A percentile compares a stretch with the other conserved stretches of the same genome.
These are phyloP conservation scores for Emmonsiellopsis sp. DNA, from an alignment of 2,329 filamentous ascomycete species.

Conservation along the genomic window DNA sequence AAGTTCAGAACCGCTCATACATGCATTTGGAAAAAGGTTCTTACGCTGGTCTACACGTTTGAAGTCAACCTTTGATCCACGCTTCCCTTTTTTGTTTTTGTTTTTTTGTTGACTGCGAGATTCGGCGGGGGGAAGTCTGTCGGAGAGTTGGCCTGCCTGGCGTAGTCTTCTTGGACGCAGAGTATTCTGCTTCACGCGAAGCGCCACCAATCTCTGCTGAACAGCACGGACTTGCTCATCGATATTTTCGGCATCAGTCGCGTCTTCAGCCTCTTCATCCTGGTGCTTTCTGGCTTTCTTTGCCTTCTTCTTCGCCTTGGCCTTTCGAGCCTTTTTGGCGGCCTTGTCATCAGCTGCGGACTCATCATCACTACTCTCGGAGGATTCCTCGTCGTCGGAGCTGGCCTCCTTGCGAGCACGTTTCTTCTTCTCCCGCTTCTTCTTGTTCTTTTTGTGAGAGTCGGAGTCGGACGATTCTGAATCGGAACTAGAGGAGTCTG, in stretches of 20 bases:
- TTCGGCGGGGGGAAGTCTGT: not conserved
- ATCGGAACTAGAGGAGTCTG: conserved; percentile 13
- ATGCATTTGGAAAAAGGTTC: conserved; percentile 21
- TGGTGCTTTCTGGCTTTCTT: conserved; percentile 26
- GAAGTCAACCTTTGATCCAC: conserved; percentile 51
- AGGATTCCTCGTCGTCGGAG: conserved; percentile 4
- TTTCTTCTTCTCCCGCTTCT: conserved; percentile 2
- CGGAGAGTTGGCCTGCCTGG: not conserved
- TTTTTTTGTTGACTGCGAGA: conserved; percentile 12
- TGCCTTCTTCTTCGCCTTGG: conserved; percentile 26
- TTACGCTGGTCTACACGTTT: conserved; percentile 56
- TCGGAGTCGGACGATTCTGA: conserved; percentile 11
- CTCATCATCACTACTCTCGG: conserved; percentile 10
- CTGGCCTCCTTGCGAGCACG: not conserved
- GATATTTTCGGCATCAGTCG: conserved; percentile 22
- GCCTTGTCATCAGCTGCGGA: conserved; percentile 22
- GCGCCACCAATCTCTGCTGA: conserved; percentile 15
- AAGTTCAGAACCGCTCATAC: conserved; percentile 1
- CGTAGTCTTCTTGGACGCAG: not conserved
- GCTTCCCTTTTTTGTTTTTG: conserved; percentile 35
- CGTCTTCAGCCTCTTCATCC: conserved; percentile 19
- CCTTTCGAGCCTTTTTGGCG: conserved; percentile 27
- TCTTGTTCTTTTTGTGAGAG: conserved; percentile 6
- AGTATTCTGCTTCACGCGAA: conserved; percentile 4
- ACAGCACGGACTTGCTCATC: conserved; percentile 17